Percentiles rank a stretch among this genome's conserved stretches.
phyloP scores from a whole-genome alignment of 2,329 filamentous ascomycete species.

The Aspergillus pseudotamarii region DNA sequence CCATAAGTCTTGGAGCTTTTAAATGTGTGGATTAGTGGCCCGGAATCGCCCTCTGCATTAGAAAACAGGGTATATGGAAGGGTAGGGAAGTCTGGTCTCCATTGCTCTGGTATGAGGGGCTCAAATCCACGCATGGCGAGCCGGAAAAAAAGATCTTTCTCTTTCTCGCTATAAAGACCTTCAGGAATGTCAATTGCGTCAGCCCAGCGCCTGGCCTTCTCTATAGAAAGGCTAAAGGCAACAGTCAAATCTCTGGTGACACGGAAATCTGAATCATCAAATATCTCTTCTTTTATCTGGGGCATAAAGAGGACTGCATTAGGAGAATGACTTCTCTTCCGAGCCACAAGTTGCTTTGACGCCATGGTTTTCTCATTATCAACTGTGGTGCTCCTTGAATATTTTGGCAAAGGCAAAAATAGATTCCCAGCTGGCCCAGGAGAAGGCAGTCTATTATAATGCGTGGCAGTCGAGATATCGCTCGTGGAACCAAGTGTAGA shows the following conservation, averaged over 20 bases:
- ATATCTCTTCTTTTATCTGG: slow-evolving; percentile 15
- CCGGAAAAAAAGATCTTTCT: slow-evolving; percentile 56
- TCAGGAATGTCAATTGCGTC: slow-evolving; percentile 43
- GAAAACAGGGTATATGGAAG: slow-evolving; percentile 58
- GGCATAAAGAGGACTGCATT: not conserved
- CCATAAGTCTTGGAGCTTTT: slow-evolving; percentile 50
- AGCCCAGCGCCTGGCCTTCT: slow-evolving; percentile 39
- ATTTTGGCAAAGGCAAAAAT: not conserved
- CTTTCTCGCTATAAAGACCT: slow-evolving; percentile 54
- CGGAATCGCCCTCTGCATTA: slow-evolving; percentile 32
- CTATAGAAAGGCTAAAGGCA: slow-evolving; percentile 31
- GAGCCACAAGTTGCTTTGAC: not conserved
- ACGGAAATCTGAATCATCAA: slow-evolving; percentile 14
- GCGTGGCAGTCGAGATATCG: not conserved
- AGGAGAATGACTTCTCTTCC: not conserved
- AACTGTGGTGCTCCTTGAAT: not conserved
- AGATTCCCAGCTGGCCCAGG: not conserved
- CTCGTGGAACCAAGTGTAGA: not conserved
- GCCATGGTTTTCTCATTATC: not conserved
- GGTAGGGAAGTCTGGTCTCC: slow-evolving; percentile 57
- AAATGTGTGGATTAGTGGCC: slow-evolving; percentile 51
- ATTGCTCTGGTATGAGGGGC: slow-evolving; percentile 55
- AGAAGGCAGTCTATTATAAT: not conserved
- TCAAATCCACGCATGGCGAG: slow-evolving; percentile 60
- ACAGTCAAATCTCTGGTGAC: slow-evolving; percentile 29